A percentile compares a stretch with the other conserved stretches of the same genome.
Conservation (phyloP, 1,284 basidiomycete species). For the Agroathelia rolfsii region DNA sequence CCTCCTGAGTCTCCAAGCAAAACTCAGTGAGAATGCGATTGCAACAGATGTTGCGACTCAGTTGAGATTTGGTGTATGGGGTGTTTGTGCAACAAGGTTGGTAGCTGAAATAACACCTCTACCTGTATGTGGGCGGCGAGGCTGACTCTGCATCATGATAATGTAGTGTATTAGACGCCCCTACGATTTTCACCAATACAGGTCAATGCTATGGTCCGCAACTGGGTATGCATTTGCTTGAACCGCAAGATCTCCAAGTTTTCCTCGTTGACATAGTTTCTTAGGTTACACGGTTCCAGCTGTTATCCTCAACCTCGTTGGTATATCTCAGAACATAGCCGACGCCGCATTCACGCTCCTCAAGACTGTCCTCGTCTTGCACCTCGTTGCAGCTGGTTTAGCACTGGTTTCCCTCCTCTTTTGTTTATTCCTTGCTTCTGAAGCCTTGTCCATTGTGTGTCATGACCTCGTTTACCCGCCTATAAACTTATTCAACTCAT, state of each 20-base stretch:
- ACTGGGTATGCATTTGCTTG: too few relatives aligned
- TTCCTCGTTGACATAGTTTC: too few relatives aligned
- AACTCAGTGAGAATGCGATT: constrained; percentile 21
- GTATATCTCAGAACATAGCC: constrained; percentile 34
- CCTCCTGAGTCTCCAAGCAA: constrained; percentile 46
- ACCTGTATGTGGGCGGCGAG: constrained; percentile 1
- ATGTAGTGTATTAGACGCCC: constrained; percentile 21
- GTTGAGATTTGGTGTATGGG: constrained; percentile 68
- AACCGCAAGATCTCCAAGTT: constrained; percentile 21
- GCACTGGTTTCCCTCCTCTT: constrained; percentile 42
- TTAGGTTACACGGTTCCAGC: constrained; percentile 39
- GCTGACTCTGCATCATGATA: background rate
- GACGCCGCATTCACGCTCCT: constrained; percentile 40
- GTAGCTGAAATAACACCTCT: constrained; percentile 4
- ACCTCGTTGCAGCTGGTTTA: constrained; percentile 51
- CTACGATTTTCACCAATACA: constrained; percentile 18
- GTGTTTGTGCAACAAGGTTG: constrained; percentile 52
- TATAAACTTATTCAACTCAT: too few relatives aligned
- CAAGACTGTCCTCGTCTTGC: constrained; percentile 50
- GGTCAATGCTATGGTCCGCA: constrained; percentile 46
- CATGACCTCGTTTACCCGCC: too few relatives aligned
- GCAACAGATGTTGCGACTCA: constrained; percentile 46
- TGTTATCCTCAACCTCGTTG: constrained; percentile 28
- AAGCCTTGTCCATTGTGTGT: constrained; percentile 44
- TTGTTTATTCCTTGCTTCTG: constrained; percentile 48